These are phyloP conservation scores for Lagenidium sp. DNA, from an alignment of 352 stramenopile genomes.

Conservation along the genomic window DNA sequence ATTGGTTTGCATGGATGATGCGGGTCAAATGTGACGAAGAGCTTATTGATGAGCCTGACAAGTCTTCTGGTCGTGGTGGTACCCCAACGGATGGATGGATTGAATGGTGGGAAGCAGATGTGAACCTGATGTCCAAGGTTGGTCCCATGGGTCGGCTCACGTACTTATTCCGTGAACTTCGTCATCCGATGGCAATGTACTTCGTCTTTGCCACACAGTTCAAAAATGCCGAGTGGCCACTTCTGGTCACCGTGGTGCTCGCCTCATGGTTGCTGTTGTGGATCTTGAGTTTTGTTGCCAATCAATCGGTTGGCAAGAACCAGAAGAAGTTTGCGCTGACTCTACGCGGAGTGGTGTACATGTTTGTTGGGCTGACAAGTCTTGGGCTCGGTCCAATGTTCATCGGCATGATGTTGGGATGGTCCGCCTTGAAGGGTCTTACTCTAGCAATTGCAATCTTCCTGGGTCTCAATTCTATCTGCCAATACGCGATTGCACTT, in stretches of 20 bases:
- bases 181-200: conserved; percentile 72
- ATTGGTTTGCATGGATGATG: conserved; percentile 87
- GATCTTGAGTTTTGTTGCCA: conserved; percentile 32
- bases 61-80: conserved; percentile 18
- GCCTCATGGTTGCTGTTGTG: conserved; percentile 14
- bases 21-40: conserved; percentile 34
- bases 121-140: conserved; percentile 60
- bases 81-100: conserved; percentile 62
- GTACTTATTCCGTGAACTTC: conserved; percentile 75
- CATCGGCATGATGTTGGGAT: conserved; percentile 40
- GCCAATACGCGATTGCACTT: conserved; percentile 61
- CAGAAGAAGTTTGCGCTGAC: conserved; percentile 49
- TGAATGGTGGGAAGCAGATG: conserved; percentile 64
- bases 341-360: conserved; percentile 63
- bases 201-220: conserved; percentile 78
- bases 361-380: conserved; percentile 50
- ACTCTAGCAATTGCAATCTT: conserved; percentile 62
- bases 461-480: conserved; percentile 57
- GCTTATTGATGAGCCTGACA: conserved; percentile 21
- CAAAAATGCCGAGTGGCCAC: conserved; percentile 36
- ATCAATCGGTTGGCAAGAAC: conserved; percentile 39
- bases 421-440: conserved; percentile 53
- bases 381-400: conserved; percentile 46
- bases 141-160: conserved; percentile 58
- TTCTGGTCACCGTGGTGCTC: conserved; percentile 18